phyloP scores from a whole-genome alignment of 345 rosid species.

The Sisymbrium irio region DNA sequence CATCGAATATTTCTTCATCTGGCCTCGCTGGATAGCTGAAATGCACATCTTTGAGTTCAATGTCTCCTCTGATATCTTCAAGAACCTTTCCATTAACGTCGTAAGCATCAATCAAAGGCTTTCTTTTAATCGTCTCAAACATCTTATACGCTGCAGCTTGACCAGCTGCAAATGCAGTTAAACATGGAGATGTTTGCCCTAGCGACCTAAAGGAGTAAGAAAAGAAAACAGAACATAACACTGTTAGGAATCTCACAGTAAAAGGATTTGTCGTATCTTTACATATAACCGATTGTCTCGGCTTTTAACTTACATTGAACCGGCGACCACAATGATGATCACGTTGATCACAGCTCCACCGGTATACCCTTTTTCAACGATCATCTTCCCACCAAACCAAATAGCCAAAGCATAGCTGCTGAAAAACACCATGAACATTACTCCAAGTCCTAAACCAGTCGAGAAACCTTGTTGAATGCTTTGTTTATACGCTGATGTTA shows the following conservation, averaged over 20 bases:
- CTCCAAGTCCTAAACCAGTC: constrained; percentile 59
- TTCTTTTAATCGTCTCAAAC: constrained; percentile 72
- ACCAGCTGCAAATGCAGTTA: constrained; percentile 74
- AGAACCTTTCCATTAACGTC: constrained; percentile 51
- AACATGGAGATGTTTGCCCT: constrained; percentile 79
- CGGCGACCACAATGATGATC: constrained; percentile 57
- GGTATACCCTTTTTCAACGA: constrained; percentile 55
- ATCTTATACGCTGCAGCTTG: constrained; percentile 77
- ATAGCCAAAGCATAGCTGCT: constrained; percentile 56
- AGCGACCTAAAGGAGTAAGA: constrained; percentile 55
- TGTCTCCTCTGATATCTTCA: constrained; percentile 62
- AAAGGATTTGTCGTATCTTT: too few species aligned
- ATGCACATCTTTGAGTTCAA: constrained; percentile 60
- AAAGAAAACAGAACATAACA: neutral
- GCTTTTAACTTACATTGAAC: constrained; percentile 52
- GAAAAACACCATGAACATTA: constrained; percentile 34
- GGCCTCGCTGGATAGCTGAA: constrained; percentile 85
- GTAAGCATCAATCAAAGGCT: constrained; percentile 63
- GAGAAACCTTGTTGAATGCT: constrained; percentile 53
- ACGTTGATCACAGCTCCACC: constrained; percentile 68
- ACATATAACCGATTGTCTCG: neutral
- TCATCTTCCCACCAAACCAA: constrained; percentile 76
- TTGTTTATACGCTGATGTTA: constrained; percentile 51
- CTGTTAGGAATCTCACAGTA: neutral
- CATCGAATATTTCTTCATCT: constrained; percentile 57